Conservation (phyloP, 331 rosid genomes). For the Rosa hybrid region DNA sequence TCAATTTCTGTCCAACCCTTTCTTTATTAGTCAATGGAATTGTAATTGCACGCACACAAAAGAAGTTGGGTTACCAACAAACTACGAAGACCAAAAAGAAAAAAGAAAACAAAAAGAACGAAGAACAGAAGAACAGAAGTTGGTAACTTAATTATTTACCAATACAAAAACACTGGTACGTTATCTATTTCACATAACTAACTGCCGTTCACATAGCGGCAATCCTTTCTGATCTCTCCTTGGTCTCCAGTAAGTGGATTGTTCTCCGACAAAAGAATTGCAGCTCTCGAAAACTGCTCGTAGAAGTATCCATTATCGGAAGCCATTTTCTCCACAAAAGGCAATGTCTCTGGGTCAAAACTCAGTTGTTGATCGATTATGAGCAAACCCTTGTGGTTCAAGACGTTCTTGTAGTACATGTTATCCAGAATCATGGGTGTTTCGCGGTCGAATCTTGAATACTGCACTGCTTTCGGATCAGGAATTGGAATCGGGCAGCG, state of each 20-base stretch:
- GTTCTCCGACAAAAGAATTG: conserved; percentile 56
- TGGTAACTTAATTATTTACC: background rate
- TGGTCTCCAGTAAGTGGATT: conserved; percentile 57
- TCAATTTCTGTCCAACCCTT: background rate
- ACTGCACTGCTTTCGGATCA: conserved; percentile 51
- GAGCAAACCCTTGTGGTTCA: conserved; percentile 67
- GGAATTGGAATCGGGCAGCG: conserved; percentile 79
- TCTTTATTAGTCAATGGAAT: background rate
- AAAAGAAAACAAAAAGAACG: background rate
- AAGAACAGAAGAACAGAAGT: background rate
- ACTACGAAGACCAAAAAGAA: background rate
- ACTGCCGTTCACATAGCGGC: conserved; percentile 52
- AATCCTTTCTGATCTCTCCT: conserved; percentile 81
- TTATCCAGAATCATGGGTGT: conserved; percentile 85
- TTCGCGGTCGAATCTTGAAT: conserved; percentile 58
- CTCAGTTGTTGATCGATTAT: conserved; percentile 58
- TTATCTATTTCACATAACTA: background rate
- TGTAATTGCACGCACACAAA: background rate
- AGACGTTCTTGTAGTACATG: conserved; percentile 66
- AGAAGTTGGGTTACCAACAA: background rate
- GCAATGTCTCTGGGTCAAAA: conserved; percentile 60
- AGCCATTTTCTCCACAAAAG: conserved; percentile 74
- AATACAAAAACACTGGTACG: background rate
- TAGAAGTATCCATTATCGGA: conserved; percentile 56
- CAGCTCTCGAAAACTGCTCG: conserved; percentile 65